Evolutionary conservation across 106 monocot species (phyloP).

Genomic region (Alisma plantagoaquatica): DNA sequence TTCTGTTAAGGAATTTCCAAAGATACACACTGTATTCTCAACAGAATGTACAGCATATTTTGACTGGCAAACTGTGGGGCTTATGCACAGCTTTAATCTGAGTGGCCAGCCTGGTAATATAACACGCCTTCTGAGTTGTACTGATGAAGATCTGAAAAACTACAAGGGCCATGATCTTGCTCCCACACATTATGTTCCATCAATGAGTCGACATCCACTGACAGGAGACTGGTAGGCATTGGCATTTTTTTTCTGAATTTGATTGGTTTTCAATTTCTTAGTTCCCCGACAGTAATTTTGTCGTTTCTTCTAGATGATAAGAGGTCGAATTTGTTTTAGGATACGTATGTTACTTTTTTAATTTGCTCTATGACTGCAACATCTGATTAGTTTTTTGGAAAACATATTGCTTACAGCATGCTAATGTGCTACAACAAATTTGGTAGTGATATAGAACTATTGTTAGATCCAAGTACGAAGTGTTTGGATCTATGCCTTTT

Average conservation of each 20-base stretch:
- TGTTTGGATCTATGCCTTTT: too few species aligned
- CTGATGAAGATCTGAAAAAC: conserved; percentile 54
- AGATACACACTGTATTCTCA: conserved; percentile 93
- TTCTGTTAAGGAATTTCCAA: conserved; percentile 26
- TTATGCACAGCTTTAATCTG: conserved; percentile 59
- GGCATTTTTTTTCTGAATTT: too few species aligned
- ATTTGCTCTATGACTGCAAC: too few species aligned
- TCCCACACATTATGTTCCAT: conserved; percentile 96
- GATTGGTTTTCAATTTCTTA: background rate
- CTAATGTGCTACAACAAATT: too few species aligned
- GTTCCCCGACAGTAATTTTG: too few species aligned
- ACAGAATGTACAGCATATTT: conserved; percentile 90
- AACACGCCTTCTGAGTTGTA: conserved; percentile 88
- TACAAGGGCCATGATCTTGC: conserved; percentile 92
- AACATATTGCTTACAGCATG: too few species aligned
- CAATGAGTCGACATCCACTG: conserved; percentile 90
- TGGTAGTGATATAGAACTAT: too few species aligned
- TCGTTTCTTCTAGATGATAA: too few species aligned
- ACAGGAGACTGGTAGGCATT: conserved; percentile 81
- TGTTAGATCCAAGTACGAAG: too few species aligned
- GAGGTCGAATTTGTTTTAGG: too few species aligned
- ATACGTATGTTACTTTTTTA: too few species aligned
- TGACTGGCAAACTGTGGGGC: conserved; percentile 93
- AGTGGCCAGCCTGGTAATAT: conserved; percentile 96
- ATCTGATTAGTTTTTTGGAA: too few species aligned